Evolutionary conservation across 345 rosid species (phyloP).

Genomic region (Syzygium oleosum): DNA sequence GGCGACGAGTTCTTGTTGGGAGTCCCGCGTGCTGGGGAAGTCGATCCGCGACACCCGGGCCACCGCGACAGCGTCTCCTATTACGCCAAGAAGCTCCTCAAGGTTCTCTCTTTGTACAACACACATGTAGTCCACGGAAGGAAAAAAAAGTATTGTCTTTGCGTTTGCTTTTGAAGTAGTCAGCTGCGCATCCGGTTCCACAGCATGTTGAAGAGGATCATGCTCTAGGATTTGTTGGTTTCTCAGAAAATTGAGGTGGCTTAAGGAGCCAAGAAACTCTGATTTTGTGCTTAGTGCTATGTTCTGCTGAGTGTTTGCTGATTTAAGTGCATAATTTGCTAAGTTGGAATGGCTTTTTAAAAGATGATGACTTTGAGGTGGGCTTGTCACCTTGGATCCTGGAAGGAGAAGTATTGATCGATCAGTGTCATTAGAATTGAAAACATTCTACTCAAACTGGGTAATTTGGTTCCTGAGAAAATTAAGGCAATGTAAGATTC

Average conservation of each 20-base stretch:
- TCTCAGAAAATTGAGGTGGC: background rate
- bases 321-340: background rate
- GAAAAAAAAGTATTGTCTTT: background rate
- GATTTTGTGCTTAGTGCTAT: background rate
- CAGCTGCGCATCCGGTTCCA: background rate
- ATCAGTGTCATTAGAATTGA: background rate
- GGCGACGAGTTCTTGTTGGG: constrained; percentile 96
- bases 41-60: constrained; percentile 82
- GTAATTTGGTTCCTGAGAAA: background rate
- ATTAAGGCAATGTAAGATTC: background rate
- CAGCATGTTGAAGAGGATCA: background rate
- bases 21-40: constrained; percentile 85
- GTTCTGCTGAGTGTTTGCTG: background rate
- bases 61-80: constrained; percentile 73
- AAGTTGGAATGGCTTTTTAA: background rate
- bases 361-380: background rate
- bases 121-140: background rate
- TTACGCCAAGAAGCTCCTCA: constrained; percentile 56
- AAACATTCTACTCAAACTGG: background rate
- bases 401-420: background rate
- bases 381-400: background rate
- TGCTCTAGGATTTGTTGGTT: background rate
- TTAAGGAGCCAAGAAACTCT: background rate
- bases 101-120: constrained; percentile 16
- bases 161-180: background rate